These are phyloP conservation scores for Acacia pycnantha DNA, from an alignment of 331 rosid species.

Conservation along the genomic window DNA sequence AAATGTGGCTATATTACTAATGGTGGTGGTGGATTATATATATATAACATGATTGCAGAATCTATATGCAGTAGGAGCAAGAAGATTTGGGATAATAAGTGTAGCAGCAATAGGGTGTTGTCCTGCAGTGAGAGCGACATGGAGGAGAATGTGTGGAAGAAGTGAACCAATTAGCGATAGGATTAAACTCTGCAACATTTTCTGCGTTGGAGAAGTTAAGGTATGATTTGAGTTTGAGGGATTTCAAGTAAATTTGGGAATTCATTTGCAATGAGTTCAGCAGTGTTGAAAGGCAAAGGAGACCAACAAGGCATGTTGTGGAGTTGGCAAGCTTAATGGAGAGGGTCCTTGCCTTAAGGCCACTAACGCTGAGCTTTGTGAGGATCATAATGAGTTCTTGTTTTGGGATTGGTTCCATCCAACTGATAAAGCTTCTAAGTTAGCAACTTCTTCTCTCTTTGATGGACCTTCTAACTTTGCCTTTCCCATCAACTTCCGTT, in stretches of 20 bases:
- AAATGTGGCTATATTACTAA: not conserved
- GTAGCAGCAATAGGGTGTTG: not conserved
- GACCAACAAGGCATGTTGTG: constrained; percentile 47
- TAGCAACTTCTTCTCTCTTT: constrained; percentile 32
- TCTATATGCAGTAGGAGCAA: not conserved
- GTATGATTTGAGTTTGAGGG: constrained; percentile 29
- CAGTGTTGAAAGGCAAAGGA: constrained; percentile 3
- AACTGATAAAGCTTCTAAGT: constrained; percentile 30
- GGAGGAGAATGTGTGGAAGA: not conserved
- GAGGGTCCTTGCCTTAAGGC: constrained; percentile 24
- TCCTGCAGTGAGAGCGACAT: not conserved
- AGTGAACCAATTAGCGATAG: not conserved
- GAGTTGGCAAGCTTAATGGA: constrained; percentile 33
- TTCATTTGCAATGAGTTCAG: constrained; percentile 28
- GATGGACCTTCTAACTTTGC: constrained; percentile 18
- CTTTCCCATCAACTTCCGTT: constrained; percentile 35
- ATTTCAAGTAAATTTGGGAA: constrained; percentile 39
- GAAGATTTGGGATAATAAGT: not conserved
- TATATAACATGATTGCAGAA: not conserved
- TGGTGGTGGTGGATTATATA: not conserved
- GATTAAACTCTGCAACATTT: not conserved
- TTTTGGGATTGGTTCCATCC: constrained; percentile 57
- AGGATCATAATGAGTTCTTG: constrained; percentile 25
- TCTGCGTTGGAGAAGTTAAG: constrained; percentile 27
- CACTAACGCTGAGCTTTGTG: constrained; percentile 18